Conservation (phyloP, 164 flowering plant species). For the Tetrastigma voinierianum region DNA sequence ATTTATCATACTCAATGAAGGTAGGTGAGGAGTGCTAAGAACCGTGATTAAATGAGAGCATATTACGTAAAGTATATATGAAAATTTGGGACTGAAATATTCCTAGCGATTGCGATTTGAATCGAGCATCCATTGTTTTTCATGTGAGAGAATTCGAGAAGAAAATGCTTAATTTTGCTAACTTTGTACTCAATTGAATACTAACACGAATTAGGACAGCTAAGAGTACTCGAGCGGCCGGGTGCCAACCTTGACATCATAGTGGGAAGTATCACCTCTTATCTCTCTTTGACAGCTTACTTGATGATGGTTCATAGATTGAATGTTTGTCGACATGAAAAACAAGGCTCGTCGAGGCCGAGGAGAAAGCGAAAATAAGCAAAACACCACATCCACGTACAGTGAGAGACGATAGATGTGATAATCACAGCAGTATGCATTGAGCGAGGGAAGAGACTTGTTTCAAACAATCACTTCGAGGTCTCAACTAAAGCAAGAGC, state of each 20-base stretch:
- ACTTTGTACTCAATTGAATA: background rate
- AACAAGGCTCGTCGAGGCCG: background rate
- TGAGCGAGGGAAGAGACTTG: background rate
- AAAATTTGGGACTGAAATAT: no score
- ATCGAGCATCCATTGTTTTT: background rate
- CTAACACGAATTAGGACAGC: conserved; percentile 86
- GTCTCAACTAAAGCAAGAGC: background rate
- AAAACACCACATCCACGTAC: background rate
- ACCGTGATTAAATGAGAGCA: no score
- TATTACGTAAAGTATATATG: no score
- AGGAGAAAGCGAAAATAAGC: background rate
- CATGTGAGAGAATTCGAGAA: background rate
- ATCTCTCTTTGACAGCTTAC: conserved; percentile 57
- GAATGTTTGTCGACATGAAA: background rate
- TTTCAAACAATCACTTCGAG: background rate
- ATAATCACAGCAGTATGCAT: background rate
- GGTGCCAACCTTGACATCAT: conserved; percentile 96
- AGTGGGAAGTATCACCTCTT: conserved; percentile 97
- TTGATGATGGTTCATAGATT: conserved; percentile 2
- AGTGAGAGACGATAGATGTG: background rate
- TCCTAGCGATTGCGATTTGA: no score
- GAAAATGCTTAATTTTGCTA: background rate
- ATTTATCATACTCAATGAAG: no score
- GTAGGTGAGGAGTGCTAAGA: no score
- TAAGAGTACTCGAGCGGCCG: conserved; percentile 91